These are phyloP conservation scores for Suillus spraguei DNA, from an alignment of 768 basidiomycete genomes.

Conservation along the genomic window DNA sequence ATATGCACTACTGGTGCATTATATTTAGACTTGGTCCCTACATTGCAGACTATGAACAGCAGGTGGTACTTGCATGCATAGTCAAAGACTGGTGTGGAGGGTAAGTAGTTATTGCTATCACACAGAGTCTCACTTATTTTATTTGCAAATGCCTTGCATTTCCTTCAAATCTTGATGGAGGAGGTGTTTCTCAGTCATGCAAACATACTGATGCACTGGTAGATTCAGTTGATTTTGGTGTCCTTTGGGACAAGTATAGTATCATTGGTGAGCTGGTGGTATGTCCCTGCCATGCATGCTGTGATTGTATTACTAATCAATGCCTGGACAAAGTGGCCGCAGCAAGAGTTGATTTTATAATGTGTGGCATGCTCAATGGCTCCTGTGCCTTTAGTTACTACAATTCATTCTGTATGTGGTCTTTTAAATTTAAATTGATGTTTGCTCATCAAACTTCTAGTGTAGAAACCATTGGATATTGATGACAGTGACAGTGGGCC, in stretches of 20 bases:
- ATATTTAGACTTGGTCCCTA: conserved; percentile 40
- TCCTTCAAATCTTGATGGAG: conserved; percentile 27
- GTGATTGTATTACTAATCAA: too few species aligned
- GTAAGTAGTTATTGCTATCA: conserved; percentile 28
- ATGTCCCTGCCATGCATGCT: too few species aligned
- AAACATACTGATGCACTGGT: conserved; percentile 26
- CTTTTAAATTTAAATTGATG: too few species aligned
- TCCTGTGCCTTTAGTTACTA: too few species aligned
- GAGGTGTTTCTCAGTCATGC: conserved; percentile 22
- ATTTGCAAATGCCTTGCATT: conserved; percentile 29
- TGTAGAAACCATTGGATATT: too few species aligned
- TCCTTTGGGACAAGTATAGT: conserved; percentile 39
- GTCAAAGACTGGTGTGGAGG: conserved; percentile 40
- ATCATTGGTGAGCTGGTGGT: conserved; percentile 28
- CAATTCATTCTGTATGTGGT: too few species aligned
- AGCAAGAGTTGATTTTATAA: too few species aligned
- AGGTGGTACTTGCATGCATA: conserved; percentile 33
- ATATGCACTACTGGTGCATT: conserved; percentile 31
- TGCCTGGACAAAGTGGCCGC: too few species aligned
- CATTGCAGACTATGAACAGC: conserved; percentile 45
- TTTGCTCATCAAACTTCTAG: too few species aligned
- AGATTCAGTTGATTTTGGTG: conserved; percentile 25
- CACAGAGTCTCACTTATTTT: conserved; percentile 9
- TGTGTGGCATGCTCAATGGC: too few species aligned
- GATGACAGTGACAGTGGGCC: too few species aligned